Conservation (phyloP, 2,329 filamentous ascomycete species). For the Phialocephala sp. region DNA sequence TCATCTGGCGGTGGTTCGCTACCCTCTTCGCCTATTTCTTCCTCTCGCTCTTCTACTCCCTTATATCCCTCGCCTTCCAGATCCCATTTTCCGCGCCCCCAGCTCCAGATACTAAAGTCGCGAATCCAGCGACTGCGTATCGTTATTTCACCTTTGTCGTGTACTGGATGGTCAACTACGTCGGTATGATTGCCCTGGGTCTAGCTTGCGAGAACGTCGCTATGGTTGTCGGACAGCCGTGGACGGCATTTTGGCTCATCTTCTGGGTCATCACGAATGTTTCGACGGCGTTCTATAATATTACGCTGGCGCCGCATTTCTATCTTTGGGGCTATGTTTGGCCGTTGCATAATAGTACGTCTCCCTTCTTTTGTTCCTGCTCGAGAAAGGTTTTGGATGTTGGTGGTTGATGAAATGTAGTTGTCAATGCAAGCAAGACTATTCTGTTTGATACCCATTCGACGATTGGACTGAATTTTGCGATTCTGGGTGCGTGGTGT, state of each 20-base stretch:
- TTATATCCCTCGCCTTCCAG: constrained; percentile 67
- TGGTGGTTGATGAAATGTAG: constrained; percentile 24
- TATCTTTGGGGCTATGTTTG: constrained; percentile 68
- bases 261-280: constrained; percentile 74
- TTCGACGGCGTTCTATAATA: constrained; percentile 62
- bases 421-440: constrained; percentile 64
- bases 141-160: constrained; percentile 63
- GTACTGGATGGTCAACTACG: constrained; percentile 68
- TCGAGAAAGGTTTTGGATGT: background rate
- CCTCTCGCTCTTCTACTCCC: constrained; percentile 65
- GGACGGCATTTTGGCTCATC: constrained; percentile 65
- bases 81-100: constrained; percentile 62
- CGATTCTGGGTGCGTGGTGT: constrained; percentile 63
- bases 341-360: constrained; percentile 63
- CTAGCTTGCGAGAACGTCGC: constrained; percentile 69
- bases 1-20: constrained; percentile 62
- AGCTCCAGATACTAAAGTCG: constrained; percentile 50
- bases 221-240: constrained; percentile 67
- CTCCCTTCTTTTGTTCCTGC: background rate
- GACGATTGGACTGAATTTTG: constrained; percentile 64
- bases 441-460: constrained; percentile 66
- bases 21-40: constrained; percentile 64
- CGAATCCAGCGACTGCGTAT: constrained; percentile 58
- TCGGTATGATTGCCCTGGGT: constrained; percentile 67
- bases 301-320: constrained; percentile 62